Percentiles rank a stretch among this genome's conserved stretches.
These are phyloP conservation scores for Chamaenerion angustifolium DNA, from an alignment of 345 rosid species.

Conservation along the genomic window DNA sequence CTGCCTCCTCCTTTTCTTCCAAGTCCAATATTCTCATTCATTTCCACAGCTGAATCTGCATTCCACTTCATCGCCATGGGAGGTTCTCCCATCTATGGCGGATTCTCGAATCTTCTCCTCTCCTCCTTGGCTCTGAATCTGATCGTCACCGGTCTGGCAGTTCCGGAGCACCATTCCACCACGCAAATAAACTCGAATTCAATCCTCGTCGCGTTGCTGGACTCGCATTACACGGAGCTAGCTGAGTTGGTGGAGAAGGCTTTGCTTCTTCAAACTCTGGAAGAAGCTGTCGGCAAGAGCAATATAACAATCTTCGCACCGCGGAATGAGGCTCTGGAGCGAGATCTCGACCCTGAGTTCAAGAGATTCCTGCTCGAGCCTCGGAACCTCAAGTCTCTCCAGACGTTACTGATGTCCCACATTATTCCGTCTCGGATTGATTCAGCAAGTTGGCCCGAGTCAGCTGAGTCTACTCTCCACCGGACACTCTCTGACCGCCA, in stretches of 20 bases:
- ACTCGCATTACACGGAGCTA: conserved; percentile 42
- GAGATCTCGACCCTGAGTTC: conserved; percentile 38
- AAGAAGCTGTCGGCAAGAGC: conserved; percentile 27
- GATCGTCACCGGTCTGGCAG: conserved; percentile 9
- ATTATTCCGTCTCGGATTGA: conserved; percentile 20
- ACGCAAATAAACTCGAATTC: conserved; percentile 40
- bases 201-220: conserved; percentile 40
- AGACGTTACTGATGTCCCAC: conserved; percentile 29
- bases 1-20: not conserved
- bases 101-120: conserved; percentile 3
- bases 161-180: conserved; percentile 5
- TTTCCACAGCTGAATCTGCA: conserved; percentile 6
- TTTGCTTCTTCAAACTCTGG: conserved; percentile 35
- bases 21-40: not conserved
- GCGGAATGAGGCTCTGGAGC: conserved; percentile 30
- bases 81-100: conserved; percentile 8
- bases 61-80: conserved; percentile 9
- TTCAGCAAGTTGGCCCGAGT: conserved; percentile 16
- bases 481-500: conserved; percentile 14
- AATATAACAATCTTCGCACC: conserved; percentile 52
- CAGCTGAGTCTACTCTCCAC: conserved; percentile 3
- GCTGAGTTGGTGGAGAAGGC: conserved; percentile 47
- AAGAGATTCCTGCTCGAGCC: conserved; percentile 50
- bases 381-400: conserved; percentile 31
- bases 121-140: conserved; percentile 3